Evolutionary conservation across 2,329 filamentous ascomycete genomes (phyloP).

Genomic region (Arachnopeziza araneosa): DNA sequence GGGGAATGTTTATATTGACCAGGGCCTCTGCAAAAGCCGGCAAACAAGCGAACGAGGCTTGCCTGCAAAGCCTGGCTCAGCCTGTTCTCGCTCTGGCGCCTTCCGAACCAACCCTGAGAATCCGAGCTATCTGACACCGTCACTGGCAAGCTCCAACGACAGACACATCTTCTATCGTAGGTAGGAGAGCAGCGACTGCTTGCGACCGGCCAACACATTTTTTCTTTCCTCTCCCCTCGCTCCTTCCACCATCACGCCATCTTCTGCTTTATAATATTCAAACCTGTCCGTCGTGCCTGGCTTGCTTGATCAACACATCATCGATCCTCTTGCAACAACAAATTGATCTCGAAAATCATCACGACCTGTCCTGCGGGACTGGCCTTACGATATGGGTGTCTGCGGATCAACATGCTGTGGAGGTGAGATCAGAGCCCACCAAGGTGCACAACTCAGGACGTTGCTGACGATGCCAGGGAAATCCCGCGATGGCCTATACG

Average conservation of each 20-base stretch:
- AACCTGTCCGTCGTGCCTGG: not conserved
- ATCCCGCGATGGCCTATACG: conserved; percentile 75
- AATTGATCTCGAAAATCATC: not conserved
- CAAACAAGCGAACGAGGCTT: not conserved
- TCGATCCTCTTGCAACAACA: not conserved
- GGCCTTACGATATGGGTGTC: conserved; percentile 48
- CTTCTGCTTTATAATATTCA: not conserved
- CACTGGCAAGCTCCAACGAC: not conserved
- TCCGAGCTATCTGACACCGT: not conserved
- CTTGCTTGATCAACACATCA: not conserved
- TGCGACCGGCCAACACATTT: not conserved
- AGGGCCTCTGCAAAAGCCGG: not conserved
- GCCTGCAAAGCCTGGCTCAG: not conserved
- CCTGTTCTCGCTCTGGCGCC: not conserved
- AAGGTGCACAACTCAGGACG: conserved; percentile 9
- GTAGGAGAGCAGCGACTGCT: not conserved
- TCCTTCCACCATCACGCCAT: not conserved
- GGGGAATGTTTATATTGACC: not conserved
- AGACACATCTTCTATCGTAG: not conserved
- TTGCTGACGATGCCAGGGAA: conserved; percentile 47
- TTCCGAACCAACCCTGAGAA: not conserved
- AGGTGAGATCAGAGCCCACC: conserved; percentile 33
- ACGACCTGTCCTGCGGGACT: conserved; percentile 26
- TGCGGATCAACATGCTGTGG: conserved; percentile 59
- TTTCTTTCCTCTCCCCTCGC: not conserved